Conservation (phyloP, 2,329 filamentous ascomycete genomes). For the Ophiostoma pallidulum region DNA sequence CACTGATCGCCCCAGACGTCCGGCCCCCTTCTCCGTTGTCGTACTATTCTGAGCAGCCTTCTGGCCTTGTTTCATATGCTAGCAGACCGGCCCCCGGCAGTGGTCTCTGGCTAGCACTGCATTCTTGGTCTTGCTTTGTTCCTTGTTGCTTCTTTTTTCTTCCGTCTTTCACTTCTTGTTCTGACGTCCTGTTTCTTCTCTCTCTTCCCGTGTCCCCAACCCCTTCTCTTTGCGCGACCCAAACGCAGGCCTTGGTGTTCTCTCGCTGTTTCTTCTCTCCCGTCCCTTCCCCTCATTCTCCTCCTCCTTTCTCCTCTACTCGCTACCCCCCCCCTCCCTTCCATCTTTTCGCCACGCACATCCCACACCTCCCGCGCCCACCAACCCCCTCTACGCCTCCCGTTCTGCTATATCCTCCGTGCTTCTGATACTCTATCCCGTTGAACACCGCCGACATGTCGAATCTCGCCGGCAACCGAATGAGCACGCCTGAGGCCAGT, state of each 20-base stretch:
- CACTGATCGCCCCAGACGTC: constrained; percentile 24
- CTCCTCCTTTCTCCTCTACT: constrained; percentile 2
- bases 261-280: constrained; percentile 2
- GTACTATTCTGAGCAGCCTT: constrained; percentile 21
- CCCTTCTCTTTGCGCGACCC: constrained; percentile 11
- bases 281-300: constrained; percentile 3
- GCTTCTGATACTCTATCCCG: background rate
- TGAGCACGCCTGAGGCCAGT: constrained; percentile 90
- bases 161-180: background rate
- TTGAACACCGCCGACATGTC: constrained; percentile 43
- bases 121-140: background rate
- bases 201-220: constrained; percentile 14
- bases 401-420: background rate
- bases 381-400: background rate
- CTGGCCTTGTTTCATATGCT: constrained; percentile 29
- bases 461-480: constrained; percentile 72
- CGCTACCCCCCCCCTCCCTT: background rate
- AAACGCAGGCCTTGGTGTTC: constrained; percentile 4
- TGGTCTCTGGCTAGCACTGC: constrained; percentile 6
- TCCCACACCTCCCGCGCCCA: background rate
- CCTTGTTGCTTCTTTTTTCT: background rate
- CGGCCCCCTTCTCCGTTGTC: constrained; percentile 19
- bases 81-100: constrained; percentile 16
- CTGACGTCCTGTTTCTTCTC: background rate
- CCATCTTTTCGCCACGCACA: background rate